Conservation (phyloP, 2,329 filamentous ascomycete genomes). For the Aspergillus versicolor region DNA sequence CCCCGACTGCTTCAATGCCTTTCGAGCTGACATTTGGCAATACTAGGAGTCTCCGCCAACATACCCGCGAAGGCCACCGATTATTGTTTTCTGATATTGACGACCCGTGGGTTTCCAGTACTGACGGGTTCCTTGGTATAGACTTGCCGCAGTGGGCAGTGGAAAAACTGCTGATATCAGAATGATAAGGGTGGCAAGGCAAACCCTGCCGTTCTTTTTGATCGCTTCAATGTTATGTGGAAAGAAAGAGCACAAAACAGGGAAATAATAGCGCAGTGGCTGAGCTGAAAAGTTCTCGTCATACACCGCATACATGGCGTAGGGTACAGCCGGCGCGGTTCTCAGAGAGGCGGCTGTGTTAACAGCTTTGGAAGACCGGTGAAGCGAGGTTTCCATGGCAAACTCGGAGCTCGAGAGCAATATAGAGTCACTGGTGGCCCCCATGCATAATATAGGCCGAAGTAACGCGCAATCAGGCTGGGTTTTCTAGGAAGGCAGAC, state of each 20-base stretch:
- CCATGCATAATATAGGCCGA: background rate
- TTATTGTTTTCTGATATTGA: background rate
- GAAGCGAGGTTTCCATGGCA: constrained; percentile 17
- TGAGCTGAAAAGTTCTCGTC: background rate
- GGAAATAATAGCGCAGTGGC: background rate
- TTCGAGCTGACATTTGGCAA: background rate
- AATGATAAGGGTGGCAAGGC: background rate
- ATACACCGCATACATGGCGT: background rate
- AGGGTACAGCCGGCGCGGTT: background rate
- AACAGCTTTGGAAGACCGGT: constrained; percentile 28
- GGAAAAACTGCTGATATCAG: background rate
- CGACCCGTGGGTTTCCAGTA: background rate
- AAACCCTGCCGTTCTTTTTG: background rate
- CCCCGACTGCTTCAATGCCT: background rate
- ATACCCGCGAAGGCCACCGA: background rate
- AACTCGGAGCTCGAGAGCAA: background rate
- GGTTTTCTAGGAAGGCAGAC: background rate
- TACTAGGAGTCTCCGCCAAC: background rate
- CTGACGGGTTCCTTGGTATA: background rate
- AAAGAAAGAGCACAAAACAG: background rate
- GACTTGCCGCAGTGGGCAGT: background rate
- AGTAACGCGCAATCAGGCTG: background rate
- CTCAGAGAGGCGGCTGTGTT: background rate
- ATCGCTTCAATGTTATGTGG: background rate
- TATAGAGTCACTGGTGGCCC: background rate